Evolutionary conservation across 345 rosid genomes (phyloP), one percentile per base, ranked within the genome.

Genomic region (Camelina hispida): DNA sequence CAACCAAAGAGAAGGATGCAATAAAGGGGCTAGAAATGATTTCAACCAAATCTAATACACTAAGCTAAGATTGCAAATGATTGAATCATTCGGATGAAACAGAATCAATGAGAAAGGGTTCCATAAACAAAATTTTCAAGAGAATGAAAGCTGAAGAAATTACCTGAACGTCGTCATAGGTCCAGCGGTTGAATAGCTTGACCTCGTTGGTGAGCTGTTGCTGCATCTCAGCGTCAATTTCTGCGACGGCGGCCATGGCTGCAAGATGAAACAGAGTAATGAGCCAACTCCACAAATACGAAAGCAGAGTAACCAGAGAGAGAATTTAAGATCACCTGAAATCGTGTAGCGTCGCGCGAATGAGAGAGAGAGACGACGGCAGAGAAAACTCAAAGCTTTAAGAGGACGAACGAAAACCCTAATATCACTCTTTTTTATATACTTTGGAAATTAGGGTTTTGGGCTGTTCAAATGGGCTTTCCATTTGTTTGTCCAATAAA

Each of bases 131-230:
- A 15, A 1, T 12, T 13, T 13, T 28, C 30, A 28, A 6, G 72
- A 20, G 11, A 35, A 13, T 5, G 50, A 30, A 46, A 30, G 65
- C 9, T 7, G 50, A 50, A 56, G 43, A 46, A 42, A 15, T 34
- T 28, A 90, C 96, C 86, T 81, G 43, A 44, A 88, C 85, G 11
- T 88, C 93, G 2, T 90, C 96, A 35, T 81, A 90, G 46, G 83
- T 64, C 93, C 96, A 90, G n/a, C 87, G 93, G 52, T 86, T 85
- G 83, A 90, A 90, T 60, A 90, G 89, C 83, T 88, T 90, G 73
- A 90, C 93, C 15, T 86, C 93, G 50, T 65, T 67, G 72, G 77
- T 81, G 32, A 77, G 81, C 78, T 68, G 75, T 64, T 62, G 63
- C 64, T 75, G 79, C 5, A 65, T 67, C 66, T 73, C 81, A 1